Conservation (phyloP, 1,139 yeast genomes). For the Wickerhamomyces sp. region DNA sequence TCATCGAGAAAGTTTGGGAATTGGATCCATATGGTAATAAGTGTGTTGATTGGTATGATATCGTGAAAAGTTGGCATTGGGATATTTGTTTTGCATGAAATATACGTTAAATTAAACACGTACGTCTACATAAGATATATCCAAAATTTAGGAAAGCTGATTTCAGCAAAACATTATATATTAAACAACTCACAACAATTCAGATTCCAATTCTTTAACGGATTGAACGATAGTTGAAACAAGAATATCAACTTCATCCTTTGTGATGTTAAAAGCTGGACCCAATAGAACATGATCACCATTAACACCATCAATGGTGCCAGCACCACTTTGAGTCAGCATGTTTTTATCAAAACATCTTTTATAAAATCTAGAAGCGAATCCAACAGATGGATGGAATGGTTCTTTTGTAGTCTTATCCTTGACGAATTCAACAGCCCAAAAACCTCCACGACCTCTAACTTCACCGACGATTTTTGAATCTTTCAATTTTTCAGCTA, state of each 20-base stretch:
- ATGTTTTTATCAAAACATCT: conserved; percentile 38
- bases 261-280: conserved; percentile 47
- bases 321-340: conserved; percentile 39
- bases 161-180: neutral
- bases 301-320: conserved; percentile 32
- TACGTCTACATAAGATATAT: too few relatives aligned
- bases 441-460: conserved; percentile 59
- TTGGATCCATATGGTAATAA: conserved; percentile 40
- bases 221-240: conserved; percentile 22
- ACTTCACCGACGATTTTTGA: conserved; percentile 47
- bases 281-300: conserved; percentile 50
- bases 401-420: conserved; percentile 44
- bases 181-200: neutral
- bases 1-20: conserved; percentile 58
- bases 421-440: conserved; percentile 53
- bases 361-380: conserved; percentile 32
- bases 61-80: conserved; percentile 68
- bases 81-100: conserved; percentile 63
- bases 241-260: conserved; percentile 40
- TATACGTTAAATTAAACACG: too few relatives aligned
- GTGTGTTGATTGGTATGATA: conserved; percentile 61
- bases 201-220: conserved; percentile 6
- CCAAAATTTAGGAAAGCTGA: too few relatives aligned
- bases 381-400: conserved; percentile 31
- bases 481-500: conserved; percentile 31